Percentiles rank a stretch among this genome's conserved stretches.
Conservation (phyloP, 805 yeast species). For the Cyberlindnera mycetangii region DNA sequence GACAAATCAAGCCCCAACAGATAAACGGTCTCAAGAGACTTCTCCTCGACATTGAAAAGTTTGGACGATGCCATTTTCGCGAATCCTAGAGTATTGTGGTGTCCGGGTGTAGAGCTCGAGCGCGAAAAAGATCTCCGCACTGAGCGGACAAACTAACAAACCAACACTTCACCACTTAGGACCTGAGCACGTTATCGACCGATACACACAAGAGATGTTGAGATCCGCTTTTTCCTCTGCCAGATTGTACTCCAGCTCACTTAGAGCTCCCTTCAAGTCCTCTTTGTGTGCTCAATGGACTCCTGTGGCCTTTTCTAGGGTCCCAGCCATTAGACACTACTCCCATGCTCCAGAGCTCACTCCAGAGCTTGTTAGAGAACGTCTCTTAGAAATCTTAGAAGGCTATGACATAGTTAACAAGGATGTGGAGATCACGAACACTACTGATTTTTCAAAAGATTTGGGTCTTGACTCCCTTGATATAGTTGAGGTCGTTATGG, state of each 20-base stretch:
- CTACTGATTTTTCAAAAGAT: conserved; percentile 59
- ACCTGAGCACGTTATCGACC: too few relatives aligned
- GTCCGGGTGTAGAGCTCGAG: too few relatives aligned
- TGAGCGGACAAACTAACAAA: background rate
- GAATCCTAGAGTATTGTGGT: too few relatives aligned
- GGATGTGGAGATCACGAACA: conserved; percentile 30
- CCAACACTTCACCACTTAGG: too few relatives aligned
- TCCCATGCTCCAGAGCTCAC: conserved; percentile 60
- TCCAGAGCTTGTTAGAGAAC: conserved; percentile 57
- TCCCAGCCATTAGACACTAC: conserved; percentile 34
- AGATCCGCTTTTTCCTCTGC: conserved; percentile 6
- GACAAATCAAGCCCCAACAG: background rate
- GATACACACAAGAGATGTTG: conserved; percentile 7
- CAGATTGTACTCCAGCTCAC: background rate
- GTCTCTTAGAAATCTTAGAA: conserved; percentile 62
- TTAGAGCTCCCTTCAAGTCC: conserved; percentile 1
- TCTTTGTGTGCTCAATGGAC: background rate
- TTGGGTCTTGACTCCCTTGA: conserved; percentile 71
- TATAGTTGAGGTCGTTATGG: conserved; percentile 69
- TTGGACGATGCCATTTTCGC: background rate
- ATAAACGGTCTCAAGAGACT: too few relatives aligned
- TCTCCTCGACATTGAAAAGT: background rate
- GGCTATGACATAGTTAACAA: conserved; percentile 54
- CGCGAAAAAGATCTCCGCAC: too few relatives aligned
- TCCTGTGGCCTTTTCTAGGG: background rate